Evolutionary conservation across 2,329 filamentous ascomycete genomes (phyloP).

Genomic region (Trichoderma koningii): DNA sequence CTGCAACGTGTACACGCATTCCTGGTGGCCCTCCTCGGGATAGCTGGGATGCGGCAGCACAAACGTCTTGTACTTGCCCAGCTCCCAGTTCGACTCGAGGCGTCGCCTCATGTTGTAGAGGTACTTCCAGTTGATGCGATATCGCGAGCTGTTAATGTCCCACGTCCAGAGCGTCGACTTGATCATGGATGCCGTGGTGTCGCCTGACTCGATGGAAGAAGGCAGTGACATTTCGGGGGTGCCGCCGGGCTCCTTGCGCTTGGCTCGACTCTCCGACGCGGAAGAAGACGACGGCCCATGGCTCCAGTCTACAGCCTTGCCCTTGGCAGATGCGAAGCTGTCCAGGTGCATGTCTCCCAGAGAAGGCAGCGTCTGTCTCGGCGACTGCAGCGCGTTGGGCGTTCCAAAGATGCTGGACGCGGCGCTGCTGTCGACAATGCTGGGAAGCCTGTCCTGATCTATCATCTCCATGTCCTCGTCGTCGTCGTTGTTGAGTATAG

Average conservation of each 20-base stretch:
- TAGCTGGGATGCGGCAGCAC: slow-evolving; percentile 84
- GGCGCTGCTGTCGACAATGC: slow-evolving; percentile 33
- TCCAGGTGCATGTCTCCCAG: slow-evolving; percentile 39
- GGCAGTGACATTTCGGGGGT: slow-evolving; percentile 39
- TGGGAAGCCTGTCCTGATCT: slow-evolving; percentile 40
- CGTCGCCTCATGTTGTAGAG: slow-evolving; percentile 84
- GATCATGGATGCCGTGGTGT: slow-evolving; percentile 39
- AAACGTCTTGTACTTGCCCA: slow-evolving; percentile 80
- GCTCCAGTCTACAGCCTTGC: slow-evolving; percentile 38
- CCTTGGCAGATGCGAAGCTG: slow-evolving; percentile 33
- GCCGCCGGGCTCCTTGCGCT: slow-evolving; percentile 43
- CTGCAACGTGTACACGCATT: slow-evolving; percentile 95
- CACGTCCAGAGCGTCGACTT: slow-evolving; percentile 55
- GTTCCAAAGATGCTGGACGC: slow-evolving; percentile 42
- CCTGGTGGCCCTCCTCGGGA: slow-evolving; percentile 78
- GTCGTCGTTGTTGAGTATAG: slow-evolving; percentile 53
- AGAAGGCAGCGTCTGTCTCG: slow-evolving; percentile 33
- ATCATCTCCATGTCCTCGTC: slow-evolving; percentile 55
- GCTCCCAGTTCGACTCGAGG: slow-evolving; percentile 89
- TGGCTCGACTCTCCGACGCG: slow-evolving; percentile 38
- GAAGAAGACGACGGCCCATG: slow-evolving; percentile 28
- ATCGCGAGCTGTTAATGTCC: slow-evolving; percentile 50
- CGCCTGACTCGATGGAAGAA: slow-evolving; percentile 36
- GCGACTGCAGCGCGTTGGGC: slow-evolving; percentile 39
- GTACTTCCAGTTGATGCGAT: slow-evolving; percentile 87